Conservation (phyloP, 1,284 basidiomycete genomes). For the Tranzscheliella williamsii region DNA sequence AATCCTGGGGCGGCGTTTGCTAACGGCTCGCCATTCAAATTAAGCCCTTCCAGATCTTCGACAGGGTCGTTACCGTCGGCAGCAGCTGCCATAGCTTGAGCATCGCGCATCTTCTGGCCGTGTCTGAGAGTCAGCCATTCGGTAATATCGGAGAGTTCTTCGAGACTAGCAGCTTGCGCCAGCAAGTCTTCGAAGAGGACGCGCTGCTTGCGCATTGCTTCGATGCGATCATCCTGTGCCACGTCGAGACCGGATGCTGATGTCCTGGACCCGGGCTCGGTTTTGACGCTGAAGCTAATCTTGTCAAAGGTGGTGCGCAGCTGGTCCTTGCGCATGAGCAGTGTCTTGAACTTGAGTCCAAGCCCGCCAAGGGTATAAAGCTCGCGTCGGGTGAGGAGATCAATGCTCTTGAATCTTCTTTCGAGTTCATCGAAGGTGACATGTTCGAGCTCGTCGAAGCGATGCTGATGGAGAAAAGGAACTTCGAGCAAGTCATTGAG, state of each 20-base stretch:
- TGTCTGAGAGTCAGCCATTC: constrained; percentile 91
- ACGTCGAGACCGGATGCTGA: constrained; percentile 67
- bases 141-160: constrained; percentile 85
- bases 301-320: constrained; percentile 48
- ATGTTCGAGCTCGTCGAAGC: constrained; percentile 83
- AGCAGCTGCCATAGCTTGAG: constrained; percentile 67
- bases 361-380: constrained; percentile 71
- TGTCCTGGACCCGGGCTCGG: constrained; percentile 73
- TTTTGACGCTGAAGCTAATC: constrained; percentile 65
- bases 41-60: constrained; percentile 60
- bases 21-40: constrained; percentile 15
- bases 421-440: constrained; percentile 62
- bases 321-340: constrained; percentile 52
- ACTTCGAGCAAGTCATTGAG: constrained; percentile 88
- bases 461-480: constrained; percentile 91
- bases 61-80: constrained; percentile 71
- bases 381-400: constrained; percentile 52
- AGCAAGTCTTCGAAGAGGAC: constrained; percentile 51
- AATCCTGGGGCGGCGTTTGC: constrained; percentile 63
- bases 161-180: constrained; percentile 67
- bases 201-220: constrained; percentile 12
- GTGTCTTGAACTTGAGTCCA: constrained; percentile 57
- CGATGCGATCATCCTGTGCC: constrained; percentile 1
- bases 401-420: constrained; percentile 25
- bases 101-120: constrained; percentile 60